A percentile compares a stretch with the other conserved stretches of the same genome.
phyloP scores from a whole-genome alignment of 176 grass and related monocot species.

The Saccharum spontaneum region DNA sequence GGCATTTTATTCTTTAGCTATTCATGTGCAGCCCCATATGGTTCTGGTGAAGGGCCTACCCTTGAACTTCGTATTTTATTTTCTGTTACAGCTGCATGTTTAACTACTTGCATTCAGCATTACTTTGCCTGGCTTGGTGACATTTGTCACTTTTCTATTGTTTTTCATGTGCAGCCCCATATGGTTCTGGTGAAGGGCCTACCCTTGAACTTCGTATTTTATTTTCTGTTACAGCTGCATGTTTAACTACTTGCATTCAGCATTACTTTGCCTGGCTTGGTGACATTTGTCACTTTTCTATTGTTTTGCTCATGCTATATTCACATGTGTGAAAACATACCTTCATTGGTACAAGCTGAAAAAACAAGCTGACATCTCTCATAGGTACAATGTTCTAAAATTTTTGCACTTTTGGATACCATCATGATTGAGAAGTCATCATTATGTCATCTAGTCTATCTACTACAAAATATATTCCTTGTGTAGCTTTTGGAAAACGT shows the following conservation, averaged over 20 bases:
- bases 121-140: neutral
- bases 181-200: neutral
- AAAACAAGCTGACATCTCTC: neutral
- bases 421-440: neutral
- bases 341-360: too few relatives aligned
- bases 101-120: neutral
- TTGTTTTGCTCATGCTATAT: neutral
- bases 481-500: neutral
- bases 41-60: neutral
- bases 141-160: neutral
- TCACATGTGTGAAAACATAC: neutral
- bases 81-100: neutral
- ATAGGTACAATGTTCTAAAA: neutral
- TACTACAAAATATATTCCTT: neutral
- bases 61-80: neutral
- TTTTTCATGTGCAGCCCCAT: neutral
- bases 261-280: neutral
- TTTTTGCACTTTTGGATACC: neutral
- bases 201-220: neutral
- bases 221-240: constrained; percentile 3
- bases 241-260: neutral
- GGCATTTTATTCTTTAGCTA: neutral
- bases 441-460: neutral
- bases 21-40: neutral
- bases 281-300: neutral